A percentile compares a stretch with the other conserved stretches of the same genome.
Evolutionary conservation across 2,329 filamentous ascomycete species (phyloP).

Genomic region (Diaporthe sp.): DNA sequence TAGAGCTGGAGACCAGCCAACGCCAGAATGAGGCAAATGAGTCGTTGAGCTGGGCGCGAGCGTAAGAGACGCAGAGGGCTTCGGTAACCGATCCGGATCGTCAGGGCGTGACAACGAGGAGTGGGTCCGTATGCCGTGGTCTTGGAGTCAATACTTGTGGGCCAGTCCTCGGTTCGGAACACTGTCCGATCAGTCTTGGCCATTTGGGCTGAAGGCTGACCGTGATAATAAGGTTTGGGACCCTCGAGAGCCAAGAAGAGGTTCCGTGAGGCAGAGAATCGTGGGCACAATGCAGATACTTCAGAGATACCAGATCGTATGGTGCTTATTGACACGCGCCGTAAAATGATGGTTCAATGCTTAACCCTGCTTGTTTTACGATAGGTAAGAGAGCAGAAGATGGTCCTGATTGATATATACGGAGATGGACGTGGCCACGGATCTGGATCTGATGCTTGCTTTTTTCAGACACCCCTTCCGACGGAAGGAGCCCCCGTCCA

Average conservation of each 20-base stretch:
- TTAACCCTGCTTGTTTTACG: neutral
- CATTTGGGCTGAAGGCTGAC: slow-evolving; percentile 5
- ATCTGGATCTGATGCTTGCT: neutral
- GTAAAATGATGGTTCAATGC: neutral
- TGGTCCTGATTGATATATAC: neutral
- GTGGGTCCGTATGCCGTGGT: neutral
- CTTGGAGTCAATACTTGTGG: neutral
- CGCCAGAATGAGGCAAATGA: slow-evolving; percentile 12
- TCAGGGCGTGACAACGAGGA: neutral
- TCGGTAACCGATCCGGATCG: slow-evolving; percentile 19
- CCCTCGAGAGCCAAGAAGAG: neutral
- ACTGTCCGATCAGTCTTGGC: slow-evolving; percentile 16
- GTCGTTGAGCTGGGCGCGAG: slow-evolving; percentile 26
- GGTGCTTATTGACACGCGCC: neutral
- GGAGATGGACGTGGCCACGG: neutral
- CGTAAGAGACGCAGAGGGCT: slow-evolving; percentile 26
- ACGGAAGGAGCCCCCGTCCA: neutral
- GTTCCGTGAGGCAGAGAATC: neutral
- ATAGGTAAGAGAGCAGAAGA: neutral
- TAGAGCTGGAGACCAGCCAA: slow-evolving; percentile 24
- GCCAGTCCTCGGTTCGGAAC: neutral
- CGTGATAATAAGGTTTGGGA: neutral
- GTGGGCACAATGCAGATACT: neutral
- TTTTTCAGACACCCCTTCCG: neutral
- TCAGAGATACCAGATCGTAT: neutral